Conservation (phyloP, 1,284 basidiomycete species). For the Irpex sp. region DNA sequence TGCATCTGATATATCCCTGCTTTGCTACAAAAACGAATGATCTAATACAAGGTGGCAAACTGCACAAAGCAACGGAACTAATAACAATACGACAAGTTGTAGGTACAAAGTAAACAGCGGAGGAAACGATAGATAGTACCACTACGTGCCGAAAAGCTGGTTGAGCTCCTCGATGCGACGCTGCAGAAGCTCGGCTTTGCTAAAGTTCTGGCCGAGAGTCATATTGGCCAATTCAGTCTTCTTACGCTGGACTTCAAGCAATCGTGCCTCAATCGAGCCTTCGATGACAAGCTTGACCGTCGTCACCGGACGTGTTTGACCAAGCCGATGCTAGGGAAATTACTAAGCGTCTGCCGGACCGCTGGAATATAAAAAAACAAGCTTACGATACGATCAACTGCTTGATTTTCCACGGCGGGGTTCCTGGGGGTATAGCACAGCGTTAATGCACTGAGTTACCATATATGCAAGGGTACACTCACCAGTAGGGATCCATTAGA, state of each 20-base stretch:
- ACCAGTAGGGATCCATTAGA: constrained; percentile 96
- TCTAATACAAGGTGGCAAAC: neutral
- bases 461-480: constrained; percentile 19
- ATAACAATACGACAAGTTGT: neutral
- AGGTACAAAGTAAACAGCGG: neutral
- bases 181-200: constrained; percentile 79
- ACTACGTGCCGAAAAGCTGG: constrained; percentile 53
- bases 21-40: neutral
- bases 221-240: constrained; percentile 93
- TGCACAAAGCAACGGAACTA: neutral
- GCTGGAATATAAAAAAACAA: neutral
- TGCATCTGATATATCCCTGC: neutral
- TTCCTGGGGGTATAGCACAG: constrained; percentile 57
- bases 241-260: constrained; percentile 90
- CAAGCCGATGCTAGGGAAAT: constrained; percentile 77
- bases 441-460: neutral
- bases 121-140: constrained; percentile 5
- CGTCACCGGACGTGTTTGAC: constrained; percentile 87
- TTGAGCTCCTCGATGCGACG: constrained; percentile 82
- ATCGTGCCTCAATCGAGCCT: constrained; percentile 87
- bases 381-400: constrained; percentile 86
- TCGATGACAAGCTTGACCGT: constrained; percentile 93
- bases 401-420: constrained; percentile 95
- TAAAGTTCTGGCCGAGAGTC: constrained; percentile 79
- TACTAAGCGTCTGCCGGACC: constrained; percentile 13